phyloP scores from a whole-genome alignment of 768 basidiomycete species.

The Aureoboletus auriporus region DNA sequence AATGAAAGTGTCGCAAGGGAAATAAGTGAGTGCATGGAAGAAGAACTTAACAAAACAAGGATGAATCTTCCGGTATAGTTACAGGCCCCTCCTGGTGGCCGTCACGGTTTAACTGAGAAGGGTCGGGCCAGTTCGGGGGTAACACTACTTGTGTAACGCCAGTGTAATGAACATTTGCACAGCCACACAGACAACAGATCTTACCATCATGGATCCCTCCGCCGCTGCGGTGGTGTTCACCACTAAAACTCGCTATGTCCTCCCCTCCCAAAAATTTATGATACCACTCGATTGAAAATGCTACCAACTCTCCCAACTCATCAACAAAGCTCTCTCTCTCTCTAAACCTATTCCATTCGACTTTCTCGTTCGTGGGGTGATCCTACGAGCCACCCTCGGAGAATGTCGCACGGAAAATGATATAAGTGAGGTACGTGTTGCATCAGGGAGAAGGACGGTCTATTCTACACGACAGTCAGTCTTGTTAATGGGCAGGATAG shows the following conservation, averaged over 20 bases:
- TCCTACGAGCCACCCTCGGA: slow-evolving; percentile 65
- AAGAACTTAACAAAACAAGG: no score
- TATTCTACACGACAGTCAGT: slow-evolving; percentile 1
- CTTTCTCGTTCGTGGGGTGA: slow-evolving; percentile 82
- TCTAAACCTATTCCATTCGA: slow-evolving; percentile 84
- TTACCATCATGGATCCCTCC: slow-evolving; percentile 3
- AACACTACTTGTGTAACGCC: no score
- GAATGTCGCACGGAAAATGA: slow-evolving; percentile 73
- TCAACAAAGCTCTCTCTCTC: slow-evolving; percentile 87
- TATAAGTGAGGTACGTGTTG: slow-evolving; percentile 55
- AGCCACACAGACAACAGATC: no score
- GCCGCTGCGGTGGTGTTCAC: slow-evolving; percentile 18
- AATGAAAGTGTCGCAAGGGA: no score
- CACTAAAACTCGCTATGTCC: slow-evolving; percentile 17
- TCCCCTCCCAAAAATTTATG: slow-evolving; percentile 77
- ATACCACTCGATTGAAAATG: slow-evolving; percentile 87
- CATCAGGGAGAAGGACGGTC: not conserved
- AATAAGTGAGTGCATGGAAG: no score
- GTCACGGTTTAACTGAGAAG: no score
- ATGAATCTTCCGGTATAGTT: no score
- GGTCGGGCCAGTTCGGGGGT: no score
- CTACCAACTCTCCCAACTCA: slow-evolving; percentile 95
- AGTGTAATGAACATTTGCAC: no score
- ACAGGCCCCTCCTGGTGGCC: no score
- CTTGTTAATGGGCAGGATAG: slow-evolving; percentile 33